Evolutionary conservation across 139 green algal genomes (phyloP), one percentile per base, ranked within the genome.

Genomic region (Deuterostichococcus epilithicus): DNA sequence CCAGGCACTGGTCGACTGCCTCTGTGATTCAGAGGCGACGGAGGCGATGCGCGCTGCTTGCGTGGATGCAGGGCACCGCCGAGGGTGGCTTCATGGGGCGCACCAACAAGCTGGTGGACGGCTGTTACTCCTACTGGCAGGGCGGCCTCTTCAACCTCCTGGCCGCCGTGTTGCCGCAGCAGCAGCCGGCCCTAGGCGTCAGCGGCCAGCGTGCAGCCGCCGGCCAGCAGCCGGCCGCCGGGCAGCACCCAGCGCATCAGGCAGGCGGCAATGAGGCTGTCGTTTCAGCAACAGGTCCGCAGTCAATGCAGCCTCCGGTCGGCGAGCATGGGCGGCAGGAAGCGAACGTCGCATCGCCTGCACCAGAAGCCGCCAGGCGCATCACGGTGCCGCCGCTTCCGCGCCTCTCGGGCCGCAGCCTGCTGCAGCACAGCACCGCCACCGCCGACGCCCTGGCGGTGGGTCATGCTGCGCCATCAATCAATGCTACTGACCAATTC

Each of bases 31-130:
- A 30, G n/a, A 33, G 37, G 67, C 67, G 23, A 4, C 5, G 67
- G 1, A 66, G 58, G 58, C 58, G 1, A n/a, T n/a, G n/a, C 32
- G 45, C 10, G 39, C 5, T 74, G 6, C 28, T 35, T 71, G 13
- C 35, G 10, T 25, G 30, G 59, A 32, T 83, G 76, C 92, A 99
- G 86, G 92, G 91, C 66, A 42, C 68, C 2, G 73, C 94, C 33
- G 96, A 98, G 81, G 96, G 96, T 10, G 96, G 96, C 13, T 99
- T 98, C 83, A 95, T 91, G 76, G 96, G 96, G 1, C 88, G 96
- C 44, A 99, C 95, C n/a, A 95, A 98, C 87, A 99, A 99, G 87
- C 90, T 99, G 44, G 95, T 97, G 66, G 96, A 99, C 75, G 94
- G 94, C 37, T 99, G 96, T 85, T 99, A 99, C 90, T 94, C 86